Evolutionary conservation across 192 early-diverging fungal species (phyloP), one percentile per base, ranked within the genome.

Genomic region (Podila minutissima): DNA sequence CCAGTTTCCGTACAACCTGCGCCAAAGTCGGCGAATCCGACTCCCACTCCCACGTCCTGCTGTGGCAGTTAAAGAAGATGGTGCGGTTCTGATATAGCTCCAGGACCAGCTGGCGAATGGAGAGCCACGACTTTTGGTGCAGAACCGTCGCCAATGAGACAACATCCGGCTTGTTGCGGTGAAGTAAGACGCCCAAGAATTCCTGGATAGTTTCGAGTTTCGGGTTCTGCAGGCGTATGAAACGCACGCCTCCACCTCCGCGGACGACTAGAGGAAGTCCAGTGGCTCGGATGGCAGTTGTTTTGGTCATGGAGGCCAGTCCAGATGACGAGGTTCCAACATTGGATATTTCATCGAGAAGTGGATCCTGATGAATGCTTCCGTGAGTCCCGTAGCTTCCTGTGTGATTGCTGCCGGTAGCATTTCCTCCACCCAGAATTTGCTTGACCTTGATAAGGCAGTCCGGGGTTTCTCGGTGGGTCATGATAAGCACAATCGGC

Each of bases 401-500:
- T 3, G 62, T 76, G 33, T 58, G 53, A 7, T 64, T 72, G 60
- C 32, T 67, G 20, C 50, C 58, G 2, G 17, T 58, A 0, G 55
- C 41, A 11, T 59, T 73, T 11, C 32, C 59, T 28, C 77, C 67
- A 15, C 71, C 77, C 15, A 81, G 38, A 12, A 81, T 81, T n/a
- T 81, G 77, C 46, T 81, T 73, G 15, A 81, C 71, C 35, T 73
- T 81, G 37, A 66, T 57, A 19, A 69, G 35, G 46, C 77, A 81
- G 9, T 81, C 77, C 7, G 58, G 46, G 1, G 77, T 67, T 31
- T 81, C 71, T 8, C 71, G 60, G 17, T 81, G 77, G 0, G 77
- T 81, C 61, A 81, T 81, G 37, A 81, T 81, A 24, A 81, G 59
- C 20, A 81, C 71, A 33, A 81, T 81, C 1, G 77, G 77, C 11